These are phyloP conservation scores for Beauveria australis DNA, from an alignment of 2,329 filamentous ascomycete genomes.

Conservation along the genomic window DNA sequence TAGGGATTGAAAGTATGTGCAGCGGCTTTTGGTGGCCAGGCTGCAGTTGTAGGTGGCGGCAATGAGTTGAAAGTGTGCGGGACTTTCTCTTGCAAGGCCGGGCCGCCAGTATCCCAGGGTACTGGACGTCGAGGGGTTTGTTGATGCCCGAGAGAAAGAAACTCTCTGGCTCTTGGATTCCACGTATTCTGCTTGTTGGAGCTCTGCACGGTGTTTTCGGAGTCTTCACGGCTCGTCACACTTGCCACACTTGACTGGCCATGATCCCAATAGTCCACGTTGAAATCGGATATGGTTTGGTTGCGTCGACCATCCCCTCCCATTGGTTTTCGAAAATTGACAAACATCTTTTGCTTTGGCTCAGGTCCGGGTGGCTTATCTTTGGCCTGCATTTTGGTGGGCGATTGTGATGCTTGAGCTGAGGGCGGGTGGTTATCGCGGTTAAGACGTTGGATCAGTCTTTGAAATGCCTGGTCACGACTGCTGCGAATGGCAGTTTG, in stretches of 20 bases:
- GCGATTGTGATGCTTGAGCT: background rate
- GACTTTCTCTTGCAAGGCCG: background rate
- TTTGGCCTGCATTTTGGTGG: background rate
- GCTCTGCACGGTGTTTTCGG: background rate
- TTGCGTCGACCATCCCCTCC: slow-evolving; percentile 2
- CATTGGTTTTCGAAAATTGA: background rate
- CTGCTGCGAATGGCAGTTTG: background rate
- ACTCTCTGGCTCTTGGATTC: slow-evolving; percentile 27
- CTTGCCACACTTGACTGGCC: background rate
- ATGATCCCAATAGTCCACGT: slow-evolving; percentile 5
- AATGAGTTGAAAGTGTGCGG: background rate
- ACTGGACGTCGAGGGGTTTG: background rate
- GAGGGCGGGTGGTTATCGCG: background rate
- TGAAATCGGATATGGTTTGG: slow-evolving; percentile 7
- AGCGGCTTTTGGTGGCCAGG: background rate
- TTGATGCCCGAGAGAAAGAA: slow-evolving; percentile 20
- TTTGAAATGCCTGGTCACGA: slow-evolving; percentile 3
- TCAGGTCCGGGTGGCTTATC: background rate
- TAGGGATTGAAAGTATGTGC: background rate
- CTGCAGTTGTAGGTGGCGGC: background rate
- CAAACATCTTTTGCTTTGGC: background rate
- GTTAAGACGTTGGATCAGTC: slow-evolving; percentile 4
- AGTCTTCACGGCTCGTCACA: background rate
- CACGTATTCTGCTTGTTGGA: slow-evolving; percentile 14
- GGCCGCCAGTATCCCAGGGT: background rate